Evolutionary conservation across 2,329 filamentous ascomycete species (phyloP), one percentile per base, ranked within the genome.

Genomic region (Aphanocladium album): DNA sequence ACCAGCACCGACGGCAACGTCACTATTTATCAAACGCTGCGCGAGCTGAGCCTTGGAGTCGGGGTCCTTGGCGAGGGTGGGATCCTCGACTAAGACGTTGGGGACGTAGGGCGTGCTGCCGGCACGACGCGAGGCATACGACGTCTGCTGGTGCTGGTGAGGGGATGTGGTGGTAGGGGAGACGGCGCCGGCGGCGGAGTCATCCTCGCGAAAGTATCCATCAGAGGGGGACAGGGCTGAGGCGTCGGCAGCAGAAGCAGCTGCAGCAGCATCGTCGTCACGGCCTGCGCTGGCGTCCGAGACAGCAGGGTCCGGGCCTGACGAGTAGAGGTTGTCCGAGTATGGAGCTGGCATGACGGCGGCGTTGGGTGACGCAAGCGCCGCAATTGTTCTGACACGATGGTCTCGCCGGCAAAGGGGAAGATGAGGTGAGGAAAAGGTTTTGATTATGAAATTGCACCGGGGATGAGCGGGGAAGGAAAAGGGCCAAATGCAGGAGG

Each of bases 1-100:
- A 25, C 9, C 60, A 53, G 50, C 30, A 61, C 57, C 57, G 23
- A 46, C 56, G 25, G 47, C 62, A 52, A 50, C 33, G 63, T 60
- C 60, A n/a, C 49, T 67, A 70, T 70, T 72, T 70, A 73, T 66
- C 51, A 63, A 65, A 45, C 71, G 73, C 68, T 74, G 73, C 5
- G 75, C 78, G 66, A 82, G 78, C 33, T 69, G 69, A 23, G 74
- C 76, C 71, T 83, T 83, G 60, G 73, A 63, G 63, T 70, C 62
- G 23, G 50, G 51, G 23, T 65, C 71, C 63, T 73, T 67, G 63
- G 71, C 68, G 57, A 80, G 69, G 50, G 76, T 80, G 51, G 80
- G 79, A 62, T 83, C 80, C 63, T 75, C 72, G 58, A 83, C 77
- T 62, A 80, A 71, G 56, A 82, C 70, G 68, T 81, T 76, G 46